These are phyloP conservation scores for Dictyostelium brefeldianum DNA, from an alignment of 78 protist species.

Conservation along the genomic window DNA sequence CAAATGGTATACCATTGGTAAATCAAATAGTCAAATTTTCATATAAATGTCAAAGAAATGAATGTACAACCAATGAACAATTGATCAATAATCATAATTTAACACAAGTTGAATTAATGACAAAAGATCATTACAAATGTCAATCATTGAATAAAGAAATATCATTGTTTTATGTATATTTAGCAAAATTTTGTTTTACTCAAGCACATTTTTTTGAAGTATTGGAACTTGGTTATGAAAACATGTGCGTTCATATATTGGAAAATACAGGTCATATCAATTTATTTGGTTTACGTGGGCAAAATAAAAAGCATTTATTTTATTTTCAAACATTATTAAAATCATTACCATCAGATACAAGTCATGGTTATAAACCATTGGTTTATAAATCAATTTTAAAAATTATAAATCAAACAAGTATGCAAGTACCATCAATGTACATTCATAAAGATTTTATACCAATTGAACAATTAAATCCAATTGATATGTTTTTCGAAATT, in stretches of 20 bases:
- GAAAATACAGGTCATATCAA: not conserved
- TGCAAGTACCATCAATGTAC: not conserved
- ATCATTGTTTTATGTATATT: not conserved
- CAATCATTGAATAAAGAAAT: not conserved
- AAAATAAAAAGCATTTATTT: not conserved
- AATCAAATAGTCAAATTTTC: not conserved
- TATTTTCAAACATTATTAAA: not conserved
- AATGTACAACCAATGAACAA: not conserved
- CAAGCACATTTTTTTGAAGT: not conserved
- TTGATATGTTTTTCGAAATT: not conserved
- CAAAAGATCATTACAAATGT: constrained; percentile 16
- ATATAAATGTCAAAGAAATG: not conserved
- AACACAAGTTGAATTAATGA: not conserved
- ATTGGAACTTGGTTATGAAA: not conserved
- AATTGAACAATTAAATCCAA: not conserved
- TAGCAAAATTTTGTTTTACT: not conserved
- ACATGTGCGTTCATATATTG: not conserved
- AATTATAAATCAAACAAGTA: not conserved
- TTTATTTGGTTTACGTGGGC: not conserved
- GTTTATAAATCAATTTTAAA: not conserved
- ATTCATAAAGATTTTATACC: not conserved
- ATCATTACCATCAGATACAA: not conserved
- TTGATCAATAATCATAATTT: not conserved
- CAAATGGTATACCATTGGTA: not conserved
- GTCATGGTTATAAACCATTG: not conserved